Evolutionary conservation across 176 grass and related monocot genomes (phyloP), one percentile per base, ranked within the genome.

Genomic region (Eleusine indica): DNA sequence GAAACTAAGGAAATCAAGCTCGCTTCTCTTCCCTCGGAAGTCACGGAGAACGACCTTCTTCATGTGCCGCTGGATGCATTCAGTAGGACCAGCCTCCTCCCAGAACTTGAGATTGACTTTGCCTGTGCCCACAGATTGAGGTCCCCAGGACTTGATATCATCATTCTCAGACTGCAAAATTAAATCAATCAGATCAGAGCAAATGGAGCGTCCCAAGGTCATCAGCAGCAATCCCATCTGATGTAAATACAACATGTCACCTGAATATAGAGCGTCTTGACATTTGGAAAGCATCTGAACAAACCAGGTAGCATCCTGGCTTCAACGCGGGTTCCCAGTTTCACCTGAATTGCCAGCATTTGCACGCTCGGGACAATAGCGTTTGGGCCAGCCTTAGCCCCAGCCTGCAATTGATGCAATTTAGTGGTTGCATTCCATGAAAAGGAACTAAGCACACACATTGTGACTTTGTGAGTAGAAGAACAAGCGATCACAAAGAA

Each of bases 1-100:
- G 78, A 56, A 80, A 49, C 54, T 70, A 48, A 80, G 62, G 35
- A 80, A 80, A 29, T 68, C 78, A 54, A 80, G 48, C 66, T 80
- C 78, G 1, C 32, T 80, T n/a, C 12, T 80, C 1, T 53, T 53
- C 29, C 64, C 66, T 28, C 66, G 44, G 66, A 80, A 68, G 13
- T 38, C 78, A 68, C 48, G 47, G 48, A 80, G 35, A 32, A 80
- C 60, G 19, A 80, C 47, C 65, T 80, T 80, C 46, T 69, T 80
- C 46, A 80, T 80, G 13, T 56, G 65, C 21, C 10, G 6, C 48
- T 80, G 65, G 14, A 80, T 18, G 51, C 65, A 80, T 40, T 80
- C 48, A 41, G 22, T 80, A 25, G 5, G 1, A 21, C 74, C 35
- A 22, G 54, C 37, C 5, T 61, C 53, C 54, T 76, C 39, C 74